phyloP scores from a whole-genome alignment of 345 rosid species.

The Salix brachista region DNA sequence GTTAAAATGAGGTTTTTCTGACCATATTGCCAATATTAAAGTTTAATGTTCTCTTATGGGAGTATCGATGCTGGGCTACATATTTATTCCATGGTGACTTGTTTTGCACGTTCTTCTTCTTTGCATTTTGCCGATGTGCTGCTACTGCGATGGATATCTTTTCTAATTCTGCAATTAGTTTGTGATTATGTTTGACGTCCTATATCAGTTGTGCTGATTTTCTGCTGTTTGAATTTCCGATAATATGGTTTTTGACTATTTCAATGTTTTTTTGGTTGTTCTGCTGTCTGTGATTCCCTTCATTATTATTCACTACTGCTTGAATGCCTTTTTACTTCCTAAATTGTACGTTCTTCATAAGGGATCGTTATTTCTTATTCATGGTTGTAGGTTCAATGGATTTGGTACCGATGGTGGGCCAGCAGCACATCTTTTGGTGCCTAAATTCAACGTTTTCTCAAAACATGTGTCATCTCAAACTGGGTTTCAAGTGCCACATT shows the following conservation, averaged over 20 bases:
- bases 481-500: conserved; percentile 48
- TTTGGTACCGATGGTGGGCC: conserved; percentile 63
- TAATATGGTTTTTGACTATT: not conserved
- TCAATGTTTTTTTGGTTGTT: not conserved
- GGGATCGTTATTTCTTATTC: not conserved
- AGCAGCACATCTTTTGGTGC: conserved; percentile 42
- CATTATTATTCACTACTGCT: not conserved
- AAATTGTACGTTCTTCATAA: not conserved
- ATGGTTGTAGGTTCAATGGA: conserved; percentile 48
- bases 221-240: not conserved
- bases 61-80: not conserved
- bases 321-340: not conserved
- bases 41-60: not conserved
- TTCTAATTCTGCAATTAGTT: not conserved
- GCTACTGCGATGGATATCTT: not conserved
- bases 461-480: conserved; percentile 41
- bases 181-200: not conserved
- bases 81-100: not conserved
- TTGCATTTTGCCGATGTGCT: no score
- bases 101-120: not conserved
- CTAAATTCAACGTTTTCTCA: conserved; percentile 41
- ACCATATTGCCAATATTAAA: not conserved
- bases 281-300: not conserved
- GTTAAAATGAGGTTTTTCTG: not conserved
- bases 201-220: not conserved